These are phyloP conservation scores for Vigna unguiculata DNA, from an alignment of 306 rosid genomes.

Conservation along the genomic window DNA sequence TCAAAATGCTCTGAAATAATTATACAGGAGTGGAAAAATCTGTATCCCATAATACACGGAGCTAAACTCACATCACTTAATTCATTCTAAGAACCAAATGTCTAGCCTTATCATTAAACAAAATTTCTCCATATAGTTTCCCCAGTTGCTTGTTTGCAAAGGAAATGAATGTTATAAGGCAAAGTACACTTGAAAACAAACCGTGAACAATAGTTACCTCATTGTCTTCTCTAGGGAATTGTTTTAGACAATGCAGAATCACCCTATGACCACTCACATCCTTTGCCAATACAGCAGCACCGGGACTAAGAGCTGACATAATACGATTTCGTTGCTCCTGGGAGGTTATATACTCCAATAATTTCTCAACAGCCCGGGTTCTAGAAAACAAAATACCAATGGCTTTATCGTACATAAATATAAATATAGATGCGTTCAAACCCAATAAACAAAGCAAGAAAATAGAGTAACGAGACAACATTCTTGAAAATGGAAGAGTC, in stretches of 20 bases:
- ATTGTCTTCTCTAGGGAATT: slow-evolving; percentile 53
- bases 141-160: background rate
- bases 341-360: slow-evolving; percentile 54
- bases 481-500: background rate
- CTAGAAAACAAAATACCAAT: slow-evolving; percentile 41
- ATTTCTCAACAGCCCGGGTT: slow-evolving; percentile 56
- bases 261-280: slow-evolving; percentile 65
- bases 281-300: slow-evolving; percentile 51
- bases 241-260: slow-evolving; percentile 55
- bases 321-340: slow-evolving; percentile 46
- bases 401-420: background rate
- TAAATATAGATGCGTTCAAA: background rate
- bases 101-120: background rate
- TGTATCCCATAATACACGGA: background rate
- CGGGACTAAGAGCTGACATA: slow-evolving; percentile 50
- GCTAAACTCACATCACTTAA: too few species aligned
- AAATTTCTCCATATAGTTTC: background rate
- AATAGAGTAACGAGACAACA: background rate
- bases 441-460: slow-evolving; percentile 8
- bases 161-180: background rate
- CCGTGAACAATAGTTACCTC: slow-evolving; percentile 47
- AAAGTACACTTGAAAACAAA: background rate
- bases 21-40: background rate
- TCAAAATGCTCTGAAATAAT: background rate
- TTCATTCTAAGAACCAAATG: slow-evolving; percentile 1